Conservation (phyloP, 1,284 basidiomycete species). For the Blastosporella zonata region DNA sequence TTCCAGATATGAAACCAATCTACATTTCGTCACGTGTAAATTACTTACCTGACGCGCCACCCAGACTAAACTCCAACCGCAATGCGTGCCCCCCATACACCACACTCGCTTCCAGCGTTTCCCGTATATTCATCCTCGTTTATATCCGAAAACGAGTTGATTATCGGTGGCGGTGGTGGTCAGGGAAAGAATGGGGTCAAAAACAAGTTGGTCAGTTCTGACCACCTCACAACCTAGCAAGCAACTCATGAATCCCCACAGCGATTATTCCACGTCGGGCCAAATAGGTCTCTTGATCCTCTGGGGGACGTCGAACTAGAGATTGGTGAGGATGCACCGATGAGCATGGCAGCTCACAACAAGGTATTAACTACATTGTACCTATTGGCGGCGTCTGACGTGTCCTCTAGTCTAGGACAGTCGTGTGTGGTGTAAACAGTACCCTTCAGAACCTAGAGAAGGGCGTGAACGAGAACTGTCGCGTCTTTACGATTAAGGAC, state of each 20-base stretch:
- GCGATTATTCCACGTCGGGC: constrained; percentile 71
- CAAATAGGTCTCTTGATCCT: constrained; percentile 56
- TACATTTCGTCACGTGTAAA: constrained; percentile 12
- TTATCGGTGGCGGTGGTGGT: constrained; percentile 90
- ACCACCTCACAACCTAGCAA: constrained; percentile 2
- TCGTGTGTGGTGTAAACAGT: constrained; percentile 88
- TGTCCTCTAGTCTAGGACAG: constrained; percentile 37
- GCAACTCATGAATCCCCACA: constrained; percentile 28
- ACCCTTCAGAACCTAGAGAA: constrained; percentile 55
- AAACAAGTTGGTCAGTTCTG: constrained; percentile 78
- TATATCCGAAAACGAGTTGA: constrained; percentile 66
- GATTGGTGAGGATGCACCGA: constrained; percentile 85
- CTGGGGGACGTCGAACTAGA: constrained; percentile 73
- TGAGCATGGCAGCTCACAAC: constrained; percentile 80
- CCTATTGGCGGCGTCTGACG: background rate
- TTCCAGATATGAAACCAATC: background rate
- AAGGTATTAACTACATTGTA: constrained; percentile 40
- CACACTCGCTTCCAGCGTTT: constrained; percentile 74
- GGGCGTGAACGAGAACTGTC: constrained; percentile 80
- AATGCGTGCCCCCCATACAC: constrained; percentile 79
- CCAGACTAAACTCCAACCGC: background rate
- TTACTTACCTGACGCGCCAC: too few species aligned
- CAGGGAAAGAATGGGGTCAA: constrained; percentile 79
- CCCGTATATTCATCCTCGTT: constrained; percentile 91
- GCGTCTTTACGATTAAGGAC: constrained; percentile 62